Evolutionary conservation across 2,329 filamentous ascomycete species (phyloP), one percentile per base, ranked within the genome.

Genomic region (Sporothrix euskadiensis): DNA sequence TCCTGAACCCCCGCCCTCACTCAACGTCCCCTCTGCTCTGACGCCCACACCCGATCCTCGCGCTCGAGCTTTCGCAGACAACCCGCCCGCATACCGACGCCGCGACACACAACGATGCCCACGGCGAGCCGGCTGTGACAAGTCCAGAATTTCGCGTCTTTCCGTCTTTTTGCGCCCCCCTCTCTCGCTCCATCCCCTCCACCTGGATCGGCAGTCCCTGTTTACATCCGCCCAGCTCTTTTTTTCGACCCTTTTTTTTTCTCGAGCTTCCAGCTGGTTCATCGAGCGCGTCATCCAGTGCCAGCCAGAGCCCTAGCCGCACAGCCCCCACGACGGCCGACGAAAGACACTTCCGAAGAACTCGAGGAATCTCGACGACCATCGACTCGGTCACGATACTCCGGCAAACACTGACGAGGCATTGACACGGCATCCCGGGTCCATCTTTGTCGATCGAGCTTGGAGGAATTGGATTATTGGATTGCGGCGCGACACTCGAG

Each of bases 11-110:
- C 52, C 68, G 68, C 68, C 68, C 68, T 70, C 52, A 30, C 44
- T 49, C 44, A 49, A 49, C 44, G 19, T 68, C 41, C 41, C 10
- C 65, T 69, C 52, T 54, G 6, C 52, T 44, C 52, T 71, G 69
- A 71, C 57, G 57, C 41, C 56, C 69, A 22, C 69, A 71, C 56
- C 52, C 47, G 30, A 54, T 54, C 66, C 47, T 69, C 52, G 68
- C 68, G 49, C 52, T 44, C 52, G 68, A 70, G 68, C 68, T 70
- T 56, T 59, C 47, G 44, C 41, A 63, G 47, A 32, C 44, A 69
- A 30, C 26, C 56, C 47, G 8, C 30, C 65, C 66, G 32, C 56
- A 41, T 41, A 56, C 54, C 69, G 56, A 71, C 56, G 69, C 41
- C 6, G 39, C 56, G 68, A 61, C 26, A 57, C 54, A 32, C 70